Evolutionary conservation across 352 stramenopile species (phyloP).

Genomic region (Globisporangium echinulatum): DNA sequence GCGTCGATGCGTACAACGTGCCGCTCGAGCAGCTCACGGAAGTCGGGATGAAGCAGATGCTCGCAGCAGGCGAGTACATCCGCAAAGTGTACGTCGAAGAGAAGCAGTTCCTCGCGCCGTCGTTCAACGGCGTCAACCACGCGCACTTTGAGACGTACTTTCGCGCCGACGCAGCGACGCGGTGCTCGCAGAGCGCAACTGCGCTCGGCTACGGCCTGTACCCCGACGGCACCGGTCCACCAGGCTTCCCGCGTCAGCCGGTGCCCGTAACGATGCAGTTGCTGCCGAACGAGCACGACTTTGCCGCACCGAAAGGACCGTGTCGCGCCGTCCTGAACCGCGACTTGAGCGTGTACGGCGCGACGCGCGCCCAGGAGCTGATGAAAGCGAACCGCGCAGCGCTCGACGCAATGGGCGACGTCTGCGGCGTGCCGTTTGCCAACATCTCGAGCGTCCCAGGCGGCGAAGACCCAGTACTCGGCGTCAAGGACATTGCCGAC

Average conservation of each 20-base stretch:
- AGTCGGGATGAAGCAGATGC: too few species aligned
- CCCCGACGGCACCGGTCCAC: conserved; percentile 65
- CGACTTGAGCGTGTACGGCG: conserved; percentile 55
- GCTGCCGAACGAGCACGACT: conserved; percentile 78
- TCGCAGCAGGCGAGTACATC: too few species aligned
- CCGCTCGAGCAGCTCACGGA: too few species aligned
- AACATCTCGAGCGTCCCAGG: conserved; percentile 46
- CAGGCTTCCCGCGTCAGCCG: conserved; percentile 56
- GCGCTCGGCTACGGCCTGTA: conserved; percentile 75
- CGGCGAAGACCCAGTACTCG: conserved; percentile 68
- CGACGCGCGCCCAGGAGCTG: conserved; percentile 44
- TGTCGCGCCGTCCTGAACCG: conserved; percentile 41
- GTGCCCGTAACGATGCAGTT: conserved; percentile 85
- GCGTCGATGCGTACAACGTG: too few species aligned
- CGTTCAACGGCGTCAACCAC: conserved; percentile 65
- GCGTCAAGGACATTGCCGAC: conserved; percentile 2
- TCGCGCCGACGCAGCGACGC: conserved; percentile 69
- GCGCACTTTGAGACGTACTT: conserved; percentile 85
- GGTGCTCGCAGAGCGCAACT: conserved; percentile 74
- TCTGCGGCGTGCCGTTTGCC: conserved; percentile 55
- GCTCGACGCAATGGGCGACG: conserved; percentile 41
- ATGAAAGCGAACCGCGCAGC: conserved; percentile 49
- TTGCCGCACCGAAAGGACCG: conserved; percentile 74
- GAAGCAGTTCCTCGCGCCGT: conserved; percentile 51
- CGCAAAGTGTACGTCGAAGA: too few species aligned